Base-by-base conservation (phyloP, 441 rosid species). In the Iberis amara region DNA sequence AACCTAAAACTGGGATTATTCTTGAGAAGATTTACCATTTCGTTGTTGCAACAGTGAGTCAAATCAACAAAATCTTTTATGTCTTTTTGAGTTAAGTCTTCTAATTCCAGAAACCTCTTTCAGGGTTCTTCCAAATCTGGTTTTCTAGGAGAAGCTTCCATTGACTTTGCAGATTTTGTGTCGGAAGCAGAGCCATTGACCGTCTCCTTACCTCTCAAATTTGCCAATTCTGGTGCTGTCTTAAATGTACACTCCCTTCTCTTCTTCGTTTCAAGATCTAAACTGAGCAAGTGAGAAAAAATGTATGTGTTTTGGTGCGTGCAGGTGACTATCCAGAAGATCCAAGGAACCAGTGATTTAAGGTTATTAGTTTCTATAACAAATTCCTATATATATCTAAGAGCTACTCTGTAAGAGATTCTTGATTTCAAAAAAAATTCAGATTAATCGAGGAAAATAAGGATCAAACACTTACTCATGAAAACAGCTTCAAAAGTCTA, bases 91-190 rank as follows among this genome's bases (percentile, higher is more conserved):
- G 21, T 18, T 18, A 18, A n/a, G 21, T 18, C 21, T 18, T 18
- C 21, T 18, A 18, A 18, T 18, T 18, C 21, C 21, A 18, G 11
- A 52, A 26, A 8, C 14, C 12, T 65, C 8, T 62, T 59, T 55
- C 77, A 83, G 91, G 91, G 91, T 30, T 79, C 87, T 23, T 83
- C 91, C 1, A 83, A 83, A 74, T 70, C 85, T 0, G 87, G 91
- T n/a, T 83, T 68, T 68, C 83, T 83, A 6, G 91, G 87, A 44
- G 87, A 83, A 73, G 87, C 91, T 59, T 83, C 85, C 1, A 75
- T 83, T 54, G 91, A 83, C 68, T 81, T 83, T 61, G 85, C 91
- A 56, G 91, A 83, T 68, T 81, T 83, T 65, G 73, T 73, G 0
- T 61, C 68, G 7, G 83, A 74, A 70, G 68, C 66, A 45, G 80